Evolutionary conservation across 2,329 filamentous ascomycete genomes (phyloP).

Genomic region (Trichoderma hamatum): DNA sequence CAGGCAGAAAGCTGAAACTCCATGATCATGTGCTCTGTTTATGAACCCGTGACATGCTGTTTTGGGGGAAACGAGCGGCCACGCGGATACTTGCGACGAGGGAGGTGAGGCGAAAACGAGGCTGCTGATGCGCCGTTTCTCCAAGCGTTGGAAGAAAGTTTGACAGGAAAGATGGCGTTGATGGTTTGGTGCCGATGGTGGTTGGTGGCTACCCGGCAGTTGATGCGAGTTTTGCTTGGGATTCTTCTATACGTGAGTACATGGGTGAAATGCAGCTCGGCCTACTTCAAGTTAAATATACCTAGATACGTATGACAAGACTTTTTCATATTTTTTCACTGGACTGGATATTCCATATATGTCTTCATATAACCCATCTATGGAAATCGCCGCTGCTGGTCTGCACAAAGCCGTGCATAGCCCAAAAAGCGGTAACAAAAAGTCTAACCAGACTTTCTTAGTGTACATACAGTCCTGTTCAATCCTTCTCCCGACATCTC

Average conservation of each 20-base stretch:
- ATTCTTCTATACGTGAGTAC: background rate
- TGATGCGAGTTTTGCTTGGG: background rate
- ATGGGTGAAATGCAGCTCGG: background rate
- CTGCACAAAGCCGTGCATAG: background rate
- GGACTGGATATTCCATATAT: background rate
- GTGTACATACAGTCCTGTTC: constrained; percentile 14
- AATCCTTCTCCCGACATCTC: background rate
- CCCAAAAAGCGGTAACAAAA: background rate
- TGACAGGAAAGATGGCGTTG: background rate
- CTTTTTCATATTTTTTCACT: background rate
- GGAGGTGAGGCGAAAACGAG: background rate
- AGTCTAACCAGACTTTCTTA: background rate
- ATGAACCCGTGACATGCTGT: constrained; percentile 7
- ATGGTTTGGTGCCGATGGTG: background rate
- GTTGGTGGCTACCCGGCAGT: constrained; percentile 3
- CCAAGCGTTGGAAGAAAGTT: background rate
- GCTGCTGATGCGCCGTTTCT: background rate
- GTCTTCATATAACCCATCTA: background rate
- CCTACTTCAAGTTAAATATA: background rate
- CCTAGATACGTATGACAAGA: background rate
- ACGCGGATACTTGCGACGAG: background rate
- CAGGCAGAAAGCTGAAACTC: background rate
- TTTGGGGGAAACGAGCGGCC: background rate
- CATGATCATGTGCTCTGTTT: constrained; percentile 8
- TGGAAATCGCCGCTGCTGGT: background rate